A percentile compares a stretch with the other conserved stretches of the same genome.
Evolutionary conservation across 768 basidiomycete genomes (phyloP).

Genomic region (Leccinellum rugosiceps): DNA sequence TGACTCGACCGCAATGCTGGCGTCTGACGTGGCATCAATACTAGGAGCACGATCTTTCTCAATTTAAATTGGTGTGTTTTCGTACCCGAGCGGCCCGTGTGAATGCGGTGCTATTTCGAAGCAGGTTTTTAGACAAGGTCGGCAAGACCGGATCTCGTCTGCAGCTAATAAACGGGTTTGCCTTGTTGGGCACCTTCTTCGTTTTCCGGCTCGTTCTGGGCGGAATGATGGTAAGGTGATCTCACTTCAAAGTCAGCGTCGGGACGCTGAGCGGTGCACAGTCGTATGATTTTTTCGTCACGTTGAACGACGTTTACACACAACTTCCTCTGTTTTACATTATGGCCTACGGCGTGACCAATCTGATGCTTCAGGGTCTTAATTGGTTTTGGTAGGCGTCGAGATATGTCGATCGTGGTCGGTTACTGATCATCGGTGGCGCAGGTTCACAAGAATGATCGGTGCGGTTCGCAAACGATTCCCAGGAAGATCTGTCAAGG

Average conservation of each 20-base stretch:
- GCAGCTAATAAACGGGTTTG: conserved; percentile 70
- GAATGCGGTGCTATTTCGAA: neutral
- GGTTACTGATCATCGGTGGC: neutral
- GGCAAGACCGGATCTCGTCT: conserved; percentile 63
- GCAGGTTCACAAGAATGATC: conserved; percentile 74
- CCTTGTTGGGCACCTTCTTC: conserved; percentile 68
- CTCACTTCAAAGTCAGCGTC: neutral
- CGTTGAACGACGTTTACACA: conserved; percentile 52
- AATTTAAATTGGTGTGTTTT: conserved; percentile 76
- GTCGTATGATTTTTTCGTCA: conserved; percentile 66
- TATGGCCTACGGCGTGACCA: conserved; percentile 53
- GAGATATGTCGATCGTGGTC: neutral
- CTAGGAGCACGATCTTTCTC: conserved; percentile 79
- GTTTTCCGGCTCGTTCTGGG: conserved; percentile 71
- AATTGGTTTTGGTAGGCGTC: conserved; percentile 77
- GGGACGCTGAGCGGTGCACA: conserved; percentile 26
- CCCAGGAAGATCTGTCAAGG: conserved; percentile 19
- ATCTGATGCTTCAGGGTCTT: conserved; percentile 63
- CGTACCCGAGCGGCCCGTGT: neutral
- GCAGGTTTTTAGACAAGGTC: conserved; percentile 75
- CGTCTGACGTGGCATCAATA: conserved; percentile 3
- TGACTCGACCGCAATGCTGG: neutral
- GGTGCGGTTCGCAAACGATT: conserved; percentile 62
- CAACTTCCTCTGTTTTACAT: conserved; percentile 52
- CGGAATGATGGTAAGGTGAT: conserved; percentile 36